phyloP scores from a whole-genome alignment of 169 alveolate species.

The Eimeria maxima region DNA sequence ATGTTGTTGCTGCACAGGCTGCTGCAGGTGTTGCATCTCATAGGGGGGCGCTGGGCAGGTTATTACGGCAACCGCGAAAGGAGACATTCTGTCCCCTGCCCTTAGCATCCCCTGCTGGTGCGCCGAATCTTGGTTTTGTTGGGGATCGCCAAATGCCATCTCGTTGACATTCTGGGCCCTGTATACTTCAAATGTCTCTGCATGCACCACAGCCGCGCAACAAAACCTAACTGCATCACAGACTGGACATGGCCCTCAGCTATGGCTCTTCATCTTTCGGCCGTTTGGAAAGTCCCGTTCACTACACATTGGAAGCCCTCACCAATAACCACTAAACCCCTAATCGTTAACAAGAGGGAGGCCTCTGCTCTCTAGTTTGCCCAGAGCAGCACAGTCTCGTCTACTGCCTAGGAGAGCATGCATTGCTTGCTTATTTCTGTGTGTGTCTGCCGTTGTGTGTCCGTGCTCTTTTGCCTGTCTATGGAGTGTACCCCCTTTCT shows the following conservation, averaged over 20 bases:
- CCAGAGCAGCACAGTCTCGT: not conserved
- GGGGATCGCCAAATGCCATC: not conserved
- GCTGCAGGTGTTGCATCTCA: not conserved
- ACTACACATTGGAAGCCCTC: not conserved
- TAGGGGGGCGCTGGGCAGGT: conserved; percentile 18
- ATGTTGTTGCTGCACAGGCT: not conserved
- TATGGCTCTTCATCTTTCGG: not conserved
- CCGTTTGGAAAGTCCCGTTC: not conserved
- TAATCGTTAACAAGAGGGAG: not conserved
- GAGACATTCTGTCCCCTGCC: conserved; percentile 8
- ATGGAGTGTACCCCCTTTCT: no score
- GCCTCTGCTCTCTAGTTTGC: not conserved
- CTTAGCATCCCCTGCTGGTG: conserved; percentile 12
- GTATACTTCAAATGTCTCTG: not conserved
- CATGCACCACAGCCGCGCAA: not conserved
- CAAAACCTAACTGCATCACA: not conserved
- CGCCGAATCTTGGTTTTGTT: not conserved
- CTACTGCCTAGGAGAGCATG: not conserved
- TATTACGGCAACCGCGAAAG: conserved; percentile 22
- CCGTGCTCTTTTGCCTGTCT: not conserved
- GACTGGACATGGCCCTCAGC: not conserved
- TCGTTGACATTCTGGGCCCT: not conserved
- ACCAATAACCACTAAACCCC: not conserved
- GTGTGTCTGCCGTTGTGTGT: not conserved
- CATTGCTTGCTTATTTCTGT: not conserved